Base-by-base conservation (phyloP, 2,329 filamentous ascomycete species). In the Alternaria ventricosa region DNA sequence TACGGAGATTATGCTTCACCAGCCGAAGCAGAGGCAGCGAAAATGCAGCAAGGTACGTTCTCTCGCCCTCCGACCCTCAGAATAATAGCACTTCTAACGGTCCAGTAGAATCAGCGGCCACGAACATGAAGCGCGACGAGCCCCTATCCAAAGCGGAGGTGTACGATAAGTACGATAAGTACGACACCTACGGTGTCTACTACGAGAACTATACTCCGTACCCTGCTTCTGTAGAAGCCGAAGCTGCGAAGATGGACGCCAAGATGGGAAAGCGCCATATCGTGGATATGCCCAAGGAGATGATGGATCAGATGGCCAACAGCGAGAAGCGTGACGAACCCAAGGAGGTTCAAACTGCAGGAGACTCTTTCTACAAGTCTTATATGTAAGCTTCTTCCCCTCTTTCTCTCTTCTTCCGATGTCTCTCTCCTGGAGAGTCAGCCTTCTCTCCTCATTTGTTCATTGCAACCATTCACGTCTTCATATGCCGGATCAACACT, bases 1-100 rank as follows among this genome's bases (percentile, higher is more conserved):
- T 65, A 67, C 30, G 51, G n/a, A 18, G 3, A 36, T 1, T 68
- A 69, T 53, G 20, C 54, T 5, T 20, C 49, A 10, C 15, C 49
- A 22, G 18, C 15, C 8, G 49, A 36, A 36, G 49, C 49, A 5
- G 49, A 53, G 18, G 49, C 49, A 9, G 49, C 27, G 18, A 53
- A 53, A 28, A 49, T 10, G 23, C 46, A 49, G 46, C 46, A 28
- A 49, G 49, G 46, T 49, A 27, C 23, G 5, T 49, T 27, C 15
- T 18, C 46, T 18, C 15, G 25, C 25, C 11, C 10, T 11, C 11
- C 15, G 9, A n/a, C 27, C 1, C 4, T 0, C 6, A 11, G 7
- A 1, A 30, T 1, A 5, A 30, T 11, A 28, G n/a, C 25, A 9
- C 11, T 30, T 3, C 47, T 50, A 12, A 50, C 25, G 10, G 18